phyloP scores from a whole-genome alignment of 2,329 filamentous ascomycete species.

The Aspergillus novofumigatus region DNA sequence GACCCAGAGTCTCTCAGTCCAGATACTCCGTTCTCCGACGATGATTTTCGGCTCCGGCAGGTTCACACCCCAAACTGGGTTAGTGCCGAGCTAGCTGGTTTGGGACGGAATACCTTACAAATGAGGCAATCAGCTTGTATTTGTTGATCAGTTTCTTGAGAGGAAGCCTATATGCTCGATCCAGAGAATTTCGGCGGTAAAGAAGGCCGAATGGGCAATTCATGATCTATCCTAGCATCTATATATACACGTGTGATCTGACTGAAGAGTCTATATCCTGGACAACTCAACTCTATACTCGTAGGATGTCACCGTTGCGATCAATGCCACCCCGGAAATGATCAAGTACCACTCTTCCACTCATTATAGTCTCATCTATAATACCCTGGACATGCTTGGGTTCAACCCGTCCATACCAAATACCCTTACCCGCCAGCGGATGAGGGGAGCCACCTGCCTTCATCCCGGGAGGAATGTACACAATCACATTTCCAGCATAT shows the following conservation, averaged over 20 bases:
- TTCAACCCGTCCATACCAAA: constrained; percentile 80
- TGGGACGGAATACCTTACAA: neutral
- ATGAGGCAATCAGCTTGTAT: neutral
- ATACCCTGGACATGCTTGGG: constrained; percentile 89
- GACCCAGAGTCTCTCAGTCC: neutral
- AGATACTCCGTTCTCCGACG: neutral
- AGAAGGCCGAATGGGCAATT: neutral
- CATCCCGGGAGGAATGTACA: constrained; percentile 58
- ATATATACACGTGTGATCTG: neutral
- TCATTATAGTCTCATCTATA: constrained; percentile 77
- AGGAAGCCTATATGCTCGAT: neutral
- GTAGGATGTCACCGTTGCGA: constrained; percentile 66
- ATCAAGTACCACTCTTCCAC: constrained; percentile 77
- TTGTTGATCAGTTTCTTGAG: neutral
- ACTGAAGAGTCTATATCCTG: neutral
- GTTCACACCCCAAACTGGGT: constrained; percentile 17
- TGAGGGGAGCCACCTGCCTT: constrained; percentile 20
- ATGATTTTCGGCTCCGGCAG: neutral
- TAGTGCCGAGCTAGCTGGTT: constrained; percentile 11
- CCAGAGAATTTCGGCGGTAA: neutral
- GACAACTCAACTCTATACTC: constrained; percentile 35
- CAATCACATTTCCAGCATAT: constrained; percentile 87
- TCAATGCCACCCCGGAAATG: constrained; percentile 88
- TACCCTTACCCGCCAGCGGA: constrained; percentile 45
- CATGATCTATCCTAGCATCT: neutral